Percentiles rank a stretch among this genome's conserved stretches.
Conservation (phyloP, 2,329 filamentous ascomycete species). For the Aspergillus japonicus region DNA sequence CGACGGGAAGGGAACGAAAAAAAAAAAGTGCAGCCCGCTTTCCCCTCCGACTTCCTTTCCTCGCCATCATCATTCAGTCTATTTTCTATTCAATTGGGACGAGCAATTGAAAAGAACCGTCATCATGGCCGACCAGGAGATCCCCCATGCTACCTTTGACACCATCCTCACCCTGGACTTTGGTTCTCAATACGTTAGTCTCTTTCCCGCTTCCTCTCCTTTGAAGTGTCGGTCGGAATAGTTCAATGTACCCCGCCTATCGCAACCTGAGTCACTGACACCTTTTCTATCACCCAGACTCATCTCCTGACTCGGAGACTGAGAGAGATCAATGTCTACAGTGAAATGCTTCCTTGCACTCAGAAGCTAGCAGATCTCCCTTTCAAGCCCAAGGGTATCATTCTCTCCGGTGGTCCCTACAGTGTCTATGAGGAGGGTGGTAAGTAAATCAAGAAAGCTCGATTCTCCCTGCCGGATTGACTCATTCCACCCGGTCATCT, state of each 20-base stretch:
- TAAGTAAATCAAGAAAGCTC: not conserved
- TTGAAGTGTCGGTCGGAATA: constrained; percentile 11
- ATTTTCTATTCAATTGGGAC: not conserved
- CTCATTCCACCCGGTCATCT: not conserved
- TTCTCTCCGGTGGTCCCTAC: constrained; percentile 54
- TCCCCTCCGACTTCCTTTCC: not conserved
- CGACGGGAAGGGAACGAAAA: not conserved
- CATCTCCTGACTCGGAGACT: constrained; percentile 48
- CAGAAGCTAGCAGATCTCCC: constrained; percentile 73
- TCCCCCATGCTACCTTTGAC: constrained; percentile 48
- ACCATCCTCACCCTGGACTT: constrained; percentile 73
- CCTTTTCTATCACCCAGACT: constrained; percentile 7
- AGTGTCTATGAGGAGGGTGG: constrained; percentile 75
- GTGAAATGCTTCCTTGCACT: constrained; percentile 84
- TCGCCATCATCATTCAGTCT: not conserved
- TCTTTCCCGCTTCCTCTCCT: not conserved
- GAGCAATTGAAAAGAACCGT: constrained; percentile 1
- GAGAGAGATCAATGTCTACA: constrained; percentile 76
- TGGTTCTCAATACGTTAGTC: constrained; percentile 41
- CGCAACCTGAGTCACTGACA: constrained; percentile 8
- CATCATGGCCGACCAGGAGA: constrained; percentile 19
- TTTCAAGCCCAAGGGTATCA: constrained; percentile 78
- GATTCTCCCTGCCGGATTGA: not conserved
- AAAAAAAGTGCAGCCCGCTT: not conserved
- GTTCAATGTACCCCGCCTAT: not conserved